Conservation (phyloP, 768 basidiomycete genomes). For the Phylloporus sp. region DNA sequence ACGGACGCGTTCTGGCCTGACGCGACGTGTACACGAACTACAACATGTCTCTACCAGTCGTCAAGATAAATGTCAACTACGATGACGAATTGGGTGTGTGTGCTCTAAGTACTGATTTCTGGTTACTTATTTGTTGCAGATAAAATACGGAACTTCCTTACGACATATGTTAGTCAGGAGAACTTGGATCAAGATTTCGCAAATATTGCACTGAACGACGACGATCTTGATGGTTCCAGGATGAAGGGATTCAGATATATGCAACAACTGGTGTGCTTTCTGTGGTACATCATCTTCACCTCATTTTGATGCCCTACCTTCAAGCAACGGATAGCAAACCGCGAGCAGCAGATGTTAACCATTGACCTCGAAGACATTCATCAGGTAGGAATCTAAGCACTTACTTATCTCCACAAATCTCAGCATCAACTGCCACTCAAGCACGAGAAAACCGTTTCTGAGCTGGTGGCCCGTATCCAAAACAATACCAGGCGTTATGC, state of each 20-base stretch:
- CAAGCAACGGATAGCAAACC: slow-evolving; percentile 90
- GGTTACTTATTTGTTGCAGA: slow-evolving; percentile 37
- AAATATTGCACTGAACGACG: slow-evolving; percentile 61
- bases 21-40: slow-evolving; percentile 7
- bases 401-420: background rate
- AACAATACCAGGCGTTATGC: slow-evolving; percentile 89
- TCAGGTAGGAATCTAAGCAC: slow-evolving; percentile 43
- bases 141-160: slow-evolving; percentile 67
- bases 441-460: slow-evolving; percentile 68
- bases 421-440: slow-evolving; percentile 28
- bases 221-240: slow-evolving; percentile 31
- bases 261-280: slow-evolving; percentile 65
- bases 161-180: slow-evolving; percentile 60
- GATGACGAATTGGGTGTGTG: slow-evolving; percentile 64
- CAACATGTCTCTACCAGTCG: slow-evolving; percentile 63
- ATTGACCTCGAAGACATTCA: slow-evolving; percentile 88
- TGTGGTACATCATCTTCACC: slow-evolving; percentile 19
- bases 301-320: slow-evolving; percentile 11
- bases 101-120: background rate
- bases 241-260: slow-evolving; percentile 68
- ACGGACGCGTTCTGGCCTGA: slow-evolving; percentile 22
- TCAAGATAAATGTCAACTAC: slow-evolving; percentile 62
- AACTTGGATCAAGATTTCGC: slow-evolving; percentile 67
- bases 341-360: slow-evolving; percentile 84
- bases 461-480: slow-evolving; percentile 75